Conservation (phyloP, 306 rosid genomes). For the Prunus fruticosa region DNA sequence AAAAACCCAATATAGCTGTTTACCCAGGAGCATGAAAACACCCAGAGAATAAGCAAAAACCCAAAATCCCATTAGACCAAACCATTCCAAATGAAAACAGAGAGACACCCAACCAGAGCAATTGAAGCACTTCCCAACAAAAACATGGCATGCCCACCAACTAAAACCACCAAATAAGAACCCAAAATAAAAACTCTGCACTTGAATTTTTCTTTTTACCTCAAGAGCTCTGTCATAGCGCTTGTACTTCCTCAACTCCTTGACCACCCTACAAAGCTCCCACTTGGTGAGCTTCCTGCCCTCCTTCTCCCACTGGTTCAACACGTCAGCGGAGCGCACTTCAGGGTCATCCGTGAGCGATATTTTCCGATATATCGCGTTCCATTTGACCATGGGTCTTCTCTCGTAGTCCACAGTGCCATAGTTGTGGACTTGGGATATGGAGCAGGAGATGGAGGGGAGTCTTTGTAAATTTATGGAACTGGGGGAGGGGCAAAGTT, state of each 20-base stretch:
- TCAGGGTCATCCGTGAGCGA: slow-evolving; percentile 57
- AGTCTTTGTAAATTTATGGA: slow-evolving; percentile 16
- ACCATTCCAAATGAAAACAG: neutral
- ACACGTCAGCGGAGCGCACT: slow-evolving; percentile 51
- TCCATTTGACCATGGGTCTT: slow-evolving; percentile 65
- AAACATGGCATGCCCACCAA: neutral
- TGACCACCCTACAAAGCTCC: slow-evolving; percentile 73
- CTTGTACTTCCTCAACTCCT: slow-evolving; percentile 74
- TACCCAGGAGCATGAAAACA: neutral
- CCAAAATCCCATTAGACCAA: neutral
- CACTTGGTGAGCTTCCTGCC: slow-evolving; percentile 66
- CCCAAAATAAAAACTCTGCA: neutral
- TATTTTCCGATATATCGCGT: slow-evolving; percentile 54
- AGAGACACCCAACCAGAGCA: neutral
- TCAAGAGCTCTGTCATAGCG: slow-evolving; percentile 62
- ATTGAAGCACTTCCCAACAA: neutral
- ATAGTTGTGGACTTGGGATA: slow-evolving; percentile 61
- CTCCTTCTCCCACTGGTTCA: slow-evolving; percentile 87
- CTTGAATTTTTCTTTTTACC: slow-evolving; percentile 34
- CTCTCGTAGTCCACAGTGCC: slow-evolving; percentile 73
- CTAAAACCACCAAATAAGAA: neutral
- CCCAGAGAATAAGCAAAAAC: no score
- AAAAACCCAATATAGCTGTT: neutral
- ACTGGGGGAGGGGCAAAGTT: slow-evolving; percentile 13
- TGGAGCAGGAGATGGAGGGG: slow-evolving; percentile 42